phyloP scores from a whole-genome alignment of 208 protist species.

The Trypanosomatidae sp. region DNA sequence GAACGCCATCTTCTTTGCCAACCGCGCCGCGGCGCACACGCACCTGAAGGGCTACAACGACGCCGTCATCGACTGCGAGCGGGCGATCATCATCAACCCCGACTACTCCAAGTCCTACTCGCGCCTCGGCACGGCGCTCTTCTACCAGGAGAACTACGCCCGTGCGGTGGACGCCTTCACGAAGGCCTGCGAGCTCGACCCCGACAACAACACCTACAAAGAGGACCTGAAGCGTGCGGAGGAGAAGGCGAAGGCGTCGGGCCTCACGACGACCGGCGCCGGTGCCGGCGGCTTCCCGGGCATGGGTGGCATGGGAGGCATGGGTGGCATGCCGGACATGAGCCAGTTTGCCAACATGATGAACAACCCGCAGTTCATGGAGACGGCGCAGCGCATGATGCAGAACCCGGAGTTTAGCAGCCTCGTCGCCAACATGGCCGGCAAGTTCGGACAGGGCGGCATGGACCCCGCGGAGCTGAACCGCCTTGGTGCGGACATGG shows the following conservation, averaged over 20 bases:
- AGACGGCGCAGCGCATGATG: conserved; percentile 88
- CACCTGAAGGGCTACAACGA: conserved; percentile 91
- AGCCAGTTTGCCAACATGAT: conserved; percentile 80
- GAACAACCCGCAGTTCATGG: conserved; percentile 93
- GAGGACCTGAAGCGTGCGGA: conserved; percentile 88
- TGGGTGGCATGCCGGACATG: conserved; percentile 79
- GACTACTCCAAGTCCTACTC: conserved; percentile 92
- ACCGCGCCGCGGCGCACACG: conserved; percentile 91
- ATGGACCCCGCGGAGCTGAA: conserved; percentile 53
- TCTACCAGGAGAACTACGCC: conserved; percentile 88
- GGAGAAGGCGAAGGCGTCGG: conserved; percentile 64
- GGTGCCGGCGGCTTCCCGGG: too few species aligned
- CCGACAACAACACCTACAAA: conserved; percentile 90
- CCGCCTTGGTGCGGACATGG: conserved; percentile 42
- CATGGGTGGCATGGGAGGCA: conserved; percentile 45
- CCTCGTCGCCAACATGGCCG: conserved; percentile 82
- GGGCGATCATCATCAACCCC: conserved; percentile 80
- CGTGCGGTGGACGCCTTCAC: conserved; percentile 87
- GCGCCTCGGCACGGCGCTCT: conserved; percentile 85
- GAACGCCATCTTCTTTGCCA: conserved; percentile 91
- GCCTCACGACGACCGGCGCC: too few species aligned
- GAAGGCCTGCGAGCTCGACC: conserved; percentile 92
- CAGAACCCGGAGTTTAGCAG: conserved; percentile 90
- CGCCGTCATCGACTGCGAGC: conserved; percentile 91
- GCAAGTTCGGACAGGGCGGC: conserved; percentile 52